phyloP scores from a whole-genome alignment of 257 asterid genomes.

The Solanum ahanhuiri region DNA sequence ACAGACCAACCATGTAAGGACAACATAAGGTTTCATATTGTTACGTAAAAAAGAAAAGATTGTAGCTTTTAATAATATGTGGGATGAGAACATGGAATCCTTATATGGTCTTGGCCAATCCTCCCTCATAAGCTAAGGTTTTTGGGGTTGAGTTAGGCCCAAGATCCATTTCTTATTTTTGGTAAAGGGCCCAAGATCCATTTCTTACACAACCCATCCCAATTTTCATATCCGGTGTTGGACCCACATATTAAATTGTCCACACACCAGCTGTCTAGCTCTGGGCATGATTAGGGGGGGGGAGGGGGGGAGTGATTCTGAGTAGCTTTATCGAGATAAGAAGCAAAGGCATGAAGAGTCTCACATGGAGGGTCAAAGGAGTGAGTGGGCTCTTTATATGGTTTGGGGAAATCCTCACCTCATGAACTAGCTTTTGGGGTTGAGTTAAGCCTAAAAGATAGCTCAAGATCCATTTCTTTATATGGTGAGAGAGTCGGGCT shows the following conservation, averaged over 20 bases:
- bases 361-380: neutral
- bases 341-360: neutral
- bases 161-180: neutral
- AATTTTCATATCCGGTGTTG: neutral
- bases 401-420: neutral
- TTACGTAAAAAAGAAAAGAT: neutral
- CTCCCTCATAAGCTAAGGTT: neutral
- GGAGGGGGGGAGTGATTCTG: neutral
- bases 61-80: neutral
- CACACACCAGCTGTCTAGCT: neutral
- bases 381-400: neutral
- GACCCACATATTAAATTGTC: neutral
- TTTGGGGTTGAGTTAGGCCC: neutral
- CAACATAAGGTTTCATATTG: neutral
- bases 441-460: neutral
- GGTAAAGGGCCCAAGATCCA: neutral
- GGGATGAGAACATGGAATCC: neutral
- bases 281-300: neutral
- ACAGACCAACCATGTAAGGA: neutral
- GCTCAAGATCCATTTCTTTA: neutral
- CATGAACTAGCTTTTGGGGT: neutral
- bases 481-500: neutral
- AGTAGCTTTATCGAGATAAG: neutral
- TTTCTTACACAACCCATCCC: neutral
- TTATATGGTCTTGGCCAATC: neutral